Evolutionary conservation across 2,329 filamentous ascomycete genomes (phyloP).

Genomic region (Zymoseptoria tritici): DNA sequence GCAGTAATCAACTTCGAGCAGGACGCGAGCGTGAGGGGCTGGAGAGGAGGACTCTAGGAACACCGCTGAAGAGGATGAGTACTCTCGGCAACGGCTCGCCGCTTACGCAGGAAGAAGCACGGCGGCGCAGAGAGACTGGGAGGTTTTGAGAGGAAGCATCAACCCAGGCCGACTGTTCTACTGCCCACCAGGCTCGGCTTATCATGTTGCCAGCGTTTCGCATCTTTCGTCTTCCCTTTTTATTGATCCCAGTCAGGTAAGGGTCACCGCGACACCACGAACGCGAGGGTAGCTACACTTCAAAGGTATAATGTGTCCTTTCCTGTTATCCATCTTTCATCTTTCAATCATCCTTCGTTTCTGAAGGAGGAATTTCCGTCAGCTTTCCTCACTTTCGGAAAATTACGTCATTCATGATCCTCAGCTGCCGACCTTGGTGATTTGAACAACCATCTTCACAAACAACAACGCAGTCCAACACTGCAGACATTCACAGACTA

Average conservation of each 20-base stretch:
- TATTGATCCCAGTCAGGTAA: too few relatives aligned
- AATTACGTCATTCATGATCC: neutral
- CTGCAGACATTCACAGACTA: neutral
- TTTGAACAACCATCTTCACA: neutral
- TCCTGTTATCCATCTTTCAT: too few relatives aligned
- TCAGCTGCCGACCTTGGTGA: neutral
- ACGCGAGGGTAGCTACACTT: too few relatives aligned
- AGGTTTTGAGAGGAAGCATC: conserved; percentile 17
- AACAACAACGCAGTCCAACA: neutral
- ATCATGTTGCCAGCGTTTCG: neutral
- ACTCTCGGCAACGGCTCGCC: conserved; percentile 26
- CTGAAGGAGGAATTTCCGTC: neutral
- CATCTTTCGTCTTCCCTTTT: neutral
- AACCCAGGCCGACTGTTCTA: neutral
- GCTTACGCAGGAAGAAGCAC: conserved; percentile 8
- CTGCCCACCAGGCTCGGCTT: neutral
- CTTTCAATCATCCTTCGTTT: too few relatives aligned
- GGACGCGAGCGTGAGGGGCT: conserved; percentile 13
- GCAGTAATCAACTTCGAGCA: conserved; percentile 43
- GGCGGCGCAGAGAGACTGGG: conserved; percentile 22
- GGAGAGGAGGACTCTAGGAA: conserved; percentile 28
- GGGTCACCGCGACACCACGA: too few relatives aligned
- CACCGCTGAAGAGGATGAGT: conserved; percentile 39
- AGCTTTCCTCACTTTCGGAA: too few relatives aligned
- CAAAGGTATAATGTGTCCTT: too few relatives aligned